Evolutionary conservation across 768 basidiomycete genomes (phyloP), one percentile per base, ranked within the genome.

Genomic region (Tylopilus vinaceipallidus): DNA sequence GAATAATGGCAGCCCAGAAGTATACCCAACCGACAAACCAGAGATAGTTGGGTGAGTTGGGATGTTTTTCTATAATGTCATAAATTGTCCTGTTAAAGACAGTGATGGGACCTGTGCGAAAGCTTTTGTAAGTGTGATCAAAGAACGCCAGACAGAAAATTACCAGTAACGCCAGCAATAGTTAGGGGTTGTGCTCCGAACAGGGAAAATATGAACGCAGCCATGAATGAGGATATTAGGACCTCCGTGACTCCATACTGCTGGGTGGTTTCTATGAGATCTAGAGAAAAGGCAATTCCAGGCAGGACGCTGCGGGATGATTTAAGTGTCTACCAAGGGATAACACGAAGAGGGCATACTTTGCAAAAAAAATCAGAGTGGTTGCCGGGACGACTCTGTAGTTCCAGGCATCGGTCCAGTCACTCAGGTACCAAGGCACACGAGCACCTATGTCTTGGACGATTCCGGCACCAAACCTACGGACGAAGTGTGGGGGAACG

Each of bases 11-110:
- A 29, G 80, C 89, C 91, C 91, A 94, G 0, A 93, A 71, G 64
- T 95, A 95, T 0, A 91, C 87, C 93, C 93, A 95, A 23, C 91
- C 91, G 9, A 95, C 78, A 60, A 94, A 94, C 30, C 87, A 86
- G 12, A 93, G 78, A 63, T 94, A 95, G 43, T 78, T 66, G 2
- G 91, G 91, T 6, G 84, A 72, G 51, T 84, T 74, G 10, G 73
- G 57, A 44, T 78, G 75, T 17, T 71, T 71, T 58, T 77, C 63
- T 47, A 91, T 72, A 50, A 94, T 90, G 57, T 85, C 77, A 65
- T 80, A 93, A 37, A 95, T 91, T 2, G 87, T 91, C 72, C 89
- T 91, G 73, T 94, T 95, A 57, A 94, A 84, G 9, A 95, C 90
- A 3, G 92, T 94, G 60, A 95, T 95, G 2, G 94, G 93, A 19